Conservation (phyloP, 2,329 filamentous ascomycete species). For the Hypoxylon sp. region DNA sequence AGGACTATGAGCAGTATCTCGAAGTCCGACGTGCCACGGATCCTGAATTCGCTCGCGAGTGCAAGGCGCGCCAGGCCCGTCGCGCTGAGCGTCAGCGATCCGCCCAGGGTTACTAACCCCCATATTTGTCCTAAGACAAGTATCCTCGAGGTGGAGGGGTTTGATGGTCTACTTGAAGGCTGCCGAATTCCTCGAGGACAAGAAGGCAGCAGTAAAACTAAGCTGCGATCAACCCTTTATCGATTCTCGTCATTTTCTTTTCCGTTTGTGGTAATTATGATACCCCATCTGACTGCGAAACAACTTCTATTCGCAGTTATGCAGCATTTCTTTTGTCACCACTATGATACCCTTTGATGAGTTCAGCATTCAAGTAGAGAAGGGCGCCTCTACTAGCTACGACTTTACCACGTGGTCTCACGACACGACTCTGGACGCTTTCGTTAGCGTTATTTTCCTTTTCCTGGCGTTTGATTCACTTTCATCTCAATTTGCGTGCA, state of each 20-base stretch:
- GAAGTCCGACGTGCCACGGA: slow-evolving; percentile 49
- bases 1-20: slow-evolving; percentile 53
- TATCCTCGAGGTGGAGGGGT: not conserved
- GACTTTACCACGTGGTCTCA: not conserved
- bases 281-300: not conserved
- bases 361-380: not conserved
- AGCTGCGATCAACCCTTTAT: not conserved
- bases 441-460: not conserved
- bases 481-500: not conserved
- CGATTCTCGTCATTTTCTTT: not conserved
- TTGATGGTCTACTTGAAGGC: not conserved
- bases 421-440: not conserved
- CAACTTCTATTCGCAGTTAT: not conserved
- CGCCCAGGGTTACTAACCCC: not conserved
- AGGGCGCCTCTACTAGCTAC: not conserved
- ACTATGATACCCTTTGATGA: not conserved
- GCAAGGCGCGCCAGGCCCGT: slow-evolving; percentile 51
- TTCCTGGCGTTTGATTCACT: not conserved
- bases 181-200: not conserved
- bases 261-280: not conserved
- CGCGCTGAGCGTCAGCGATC: slow-evolving; percentile 45
- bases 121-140: not conserved
- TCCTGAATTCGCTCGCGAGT: slow-evolving; percentile 48
- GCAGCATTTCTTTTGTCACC: not conserved
- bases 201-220: not conserved